Percentiles rank a stretch among this genome's conserved stretches.
Evolutionary conservation across 176 grass and related monocot species (phyloP).

Genomic region (Oryza glaberrima): DNA sequence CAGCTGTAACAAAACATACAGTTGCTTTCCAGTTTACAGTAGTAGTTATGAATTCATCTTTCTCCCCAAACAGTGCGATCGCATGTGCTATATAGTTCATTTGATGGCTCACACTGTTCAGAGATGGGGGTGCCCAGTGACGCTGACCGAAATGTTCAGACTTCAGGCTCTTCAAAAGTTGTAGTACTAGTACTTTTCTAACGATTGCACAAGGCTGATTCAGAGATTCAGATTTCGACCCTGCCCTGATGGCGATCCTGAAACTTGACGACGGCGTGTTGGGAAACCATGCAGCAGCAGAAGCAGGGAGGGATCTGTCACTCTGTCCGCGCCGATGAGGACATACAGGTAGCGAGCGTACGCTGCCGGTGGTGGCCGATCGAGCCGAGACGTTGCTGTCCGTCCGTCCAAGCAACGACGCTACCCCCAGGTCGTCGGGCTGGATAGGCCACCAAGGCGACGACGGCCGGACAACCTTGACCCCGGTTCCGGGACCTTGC

Average conservation of each 20-base stretch:
- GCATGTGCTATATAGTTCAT: neutral
- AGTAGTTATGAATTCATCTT: neutral
- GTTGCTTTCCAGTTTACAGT: neutral
- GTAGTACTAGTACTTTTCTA: neutral
- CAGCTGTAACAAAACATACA: neutral
- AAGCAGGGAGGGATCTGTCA: neutral
- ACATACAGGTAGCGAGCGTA: neutral
- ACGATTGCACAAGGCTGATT: neutral
- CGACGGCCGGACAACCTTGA: neutral
- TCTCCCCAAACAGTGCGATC: neutral
- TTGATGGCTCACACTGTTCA: constrained; percentile 10
- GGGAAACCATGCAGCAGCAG: constrained; percentile 15
- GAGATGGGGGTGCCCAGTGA: neutral
- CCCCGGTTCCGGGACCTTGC: constrained; percentile 28
- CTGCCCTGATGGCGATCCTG: neutral
- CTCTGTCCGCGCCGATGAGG: constrained; percentile 11
- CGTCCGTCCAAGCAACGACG: neutral
- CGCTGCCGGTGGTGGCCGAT: neutral
- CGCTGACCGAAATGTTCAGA: neutral
- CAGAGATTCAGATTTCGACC: neutral
- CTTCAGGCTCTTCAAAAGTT: neutral
- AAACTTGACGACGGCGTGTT: neutral
- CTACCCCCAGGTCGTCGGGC: neutral
- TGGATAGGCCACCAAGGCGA: constrained; percentile 1
- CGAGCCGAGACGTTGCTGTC: neutral